phyloP scores from a whole-genome alignment of 2,329 filamentous ascomycete species.

The Ophiognomonia clavigignenti-juglandacearum region DNA sequence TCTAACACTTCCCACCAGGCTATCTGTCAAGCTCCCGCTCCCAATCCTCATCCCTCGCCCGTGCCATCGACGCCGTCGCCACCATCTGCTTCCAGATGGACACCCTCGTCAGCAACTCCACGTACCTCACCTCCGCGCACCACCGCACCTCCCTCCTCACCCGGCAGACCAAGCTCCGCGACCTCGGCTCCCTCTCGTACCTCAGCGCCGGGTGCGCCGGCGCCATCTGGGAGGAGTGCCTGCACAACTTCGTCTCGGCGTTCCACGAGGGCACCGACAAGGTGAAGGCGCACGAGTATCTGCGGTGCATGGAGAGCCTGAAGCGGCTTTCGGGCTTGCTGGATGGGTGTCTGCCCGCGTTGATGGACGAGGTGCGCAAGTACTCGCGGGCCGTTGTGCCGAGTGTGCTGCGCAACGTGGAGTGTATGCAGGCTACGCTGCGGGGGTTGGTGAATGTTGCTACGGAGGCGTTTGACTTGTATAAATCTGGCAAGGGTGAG shows the following conservation, averaged over 20 bases:
- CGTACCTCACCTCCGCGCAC: background rate
- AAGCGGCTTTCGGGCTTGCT: slow-evolving; percentile 2
- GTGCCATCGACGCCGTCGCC: background rate
- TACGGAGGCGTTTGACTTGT: background rate
- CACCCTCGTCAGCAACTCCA: slow-evolving; percentile 1
- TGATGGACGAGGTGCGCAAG: background rate
- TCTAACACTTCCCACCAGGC: background rate
- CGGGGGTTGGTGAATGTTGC: background rate
- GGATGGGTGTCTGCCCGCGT: background rate
- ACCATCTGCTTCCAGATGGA: background rate
- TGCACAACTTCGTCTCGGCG: slow-evolving; percentile 3
- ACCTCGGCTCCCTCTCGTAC: background rate
- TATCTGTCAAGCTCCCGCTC: background rate
- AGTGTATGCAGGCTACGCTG: slow-evolving; percentile 5
- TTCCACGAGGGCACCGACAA: background rate
- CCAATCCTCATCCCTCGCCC: background rate
- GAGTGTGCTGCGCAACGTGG: background rate
- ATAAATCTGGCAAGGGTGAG: background rate
- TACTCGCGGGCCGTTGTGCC: slow-evolving; percentile 3
- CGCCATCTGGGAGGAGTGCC: slow-evolving; percentile 4
- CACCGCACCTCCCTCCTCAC: background rate
- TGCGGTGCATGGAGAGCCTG: slow-evolving; percentile 2
- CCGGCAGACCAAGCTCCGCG: background rate
- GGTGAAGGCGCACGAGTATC: slow-evolving; percentile 2
- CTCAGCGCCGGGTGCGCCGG: slow-evolving; percentile 4